Evolutionary conservation across 1,284 basidiomycete species (phyloP).

Genomic region (Cryptococcus hybrid): DNA sequence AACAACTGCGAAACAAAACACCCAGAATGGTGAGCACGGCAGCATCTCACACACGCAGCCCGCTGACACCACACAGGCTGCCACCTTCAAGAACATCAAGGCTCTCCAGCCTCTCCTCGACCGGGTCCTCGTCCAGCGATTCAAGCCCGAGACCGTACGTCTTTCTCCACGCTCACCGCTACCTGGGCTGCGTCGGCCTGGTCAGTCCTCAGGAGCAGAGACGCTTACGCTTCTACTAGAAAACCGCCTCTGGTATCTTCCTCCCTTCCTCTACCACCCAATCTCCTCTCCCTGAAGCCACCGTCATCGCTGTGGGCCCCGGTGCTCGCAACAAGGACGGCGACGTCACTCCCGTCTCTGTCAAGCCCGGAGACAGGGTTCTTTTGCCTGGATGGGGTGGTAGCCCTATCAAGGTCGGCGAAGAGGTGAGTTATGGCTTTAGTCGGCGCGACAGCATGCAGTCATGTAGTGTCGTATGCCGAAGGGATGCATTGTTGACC

Average conservation of each 20-base stretch:
- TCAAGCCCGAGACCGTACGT: constrained; percentile 86
- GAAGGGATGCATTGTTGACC: neutral
- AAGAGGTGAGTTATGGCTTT: constrained; percentile 67
- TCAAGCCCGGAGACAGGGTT: constrained; percentile 88
- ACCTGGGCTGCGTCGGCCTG: neutral
- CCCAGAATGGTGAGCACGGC: neutral
- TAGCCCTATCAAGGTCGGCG: constrained; percentile 92
- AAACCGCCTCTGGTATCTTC: constrained; percentile 93
- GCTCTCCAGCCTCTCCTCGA: constrained; percentile 88
- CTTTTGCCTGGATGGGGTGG: constrained; percentile 96
- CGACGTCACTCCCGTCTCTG: constrained; percentile 68
- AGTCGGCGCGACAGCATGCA: too few species aligned
- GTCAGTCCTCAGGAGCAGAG: neutral
- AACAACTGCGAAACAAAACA: neutral
- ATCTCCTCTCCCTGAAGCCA: constrained; percentile 88
- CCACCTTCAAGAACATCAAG: constrained; percentile 92
- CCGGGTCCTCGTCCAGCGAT: constrained; percentile 95
- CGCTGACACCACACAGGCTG: constrained; percentile 25
- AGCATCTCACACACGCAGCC: neutral
- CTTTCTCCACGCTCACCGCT: neutral
- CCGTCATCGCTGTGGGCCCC: constrained; percentile 92
- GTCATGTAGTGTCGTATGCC: neutral
- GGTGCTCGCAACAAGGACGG: constrained; percentile 88
- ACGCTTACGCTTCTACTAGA: constrained; percentile 55
- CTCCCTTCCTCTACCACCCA: constrained; percentile 82